A percentile compares a stretch with the other conserved stretches of the same genome.
Conservation (phyloP, 1,284 basidiomycete species). For the Ganoderma sinense region DNA sequence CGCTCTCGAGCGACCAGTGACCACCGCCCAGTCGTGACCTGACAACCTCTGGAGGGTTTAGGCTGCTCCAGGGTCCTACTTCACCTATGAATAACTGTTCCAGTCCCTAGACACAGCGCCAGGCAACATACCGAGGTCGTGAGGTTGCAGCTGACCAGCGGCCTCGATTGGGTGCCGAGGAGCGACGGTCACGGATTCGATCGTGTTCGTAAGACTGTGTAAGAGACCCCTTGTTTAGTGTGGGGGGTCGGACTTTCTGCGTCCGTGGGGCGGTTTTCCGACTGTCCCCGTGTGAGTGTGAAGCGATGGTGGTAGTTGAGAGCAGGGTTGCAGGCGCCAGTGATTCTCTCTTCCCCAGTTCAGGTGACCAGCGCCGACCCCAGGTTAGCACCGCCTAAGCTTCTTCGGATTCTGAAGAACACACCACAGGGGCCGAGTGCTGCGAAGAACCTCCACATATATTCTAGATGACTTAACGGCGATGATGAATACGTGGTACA, state of each 20-base stretch:
- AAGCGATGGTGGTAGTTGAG: constrained; percentile 1
- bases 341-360: not conserved
- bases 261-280: not conserved
- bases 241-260: not conserved
- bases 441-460: not conserved
- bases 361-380: constrained; percentile 10
- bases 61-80: constrained; percentile 8
- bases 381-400: constrained; percentile 7
- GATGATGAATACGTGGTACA: not conserved
- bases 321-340: not conserved
- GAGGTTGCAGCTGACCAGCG: constrained; percentile 27
- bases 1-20: not conserved
- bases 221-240: constrained; percentile 6
- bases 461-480: not conserved
- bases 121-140: constrained; percentile 12
- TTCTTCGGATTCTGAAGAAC: not conserved
- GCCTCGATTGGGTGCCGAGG: constrained; percentile 5
- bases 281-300: not conserved
- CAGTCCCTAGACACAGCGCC: constrained; percentile 14
- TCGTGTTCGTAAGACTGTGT: constrained; percentile 14
- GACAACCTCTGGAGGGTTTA: constrained; percentile 11
- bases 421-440: not conserved
- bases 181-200: constrained; percentile 18
- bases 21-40: not conserved
- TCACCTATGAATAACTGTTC: constrained; percentile 18